Base-by-base conservation (phyloP, 208 protist genomes). In the Acanthamoeba sp. region DNA sequence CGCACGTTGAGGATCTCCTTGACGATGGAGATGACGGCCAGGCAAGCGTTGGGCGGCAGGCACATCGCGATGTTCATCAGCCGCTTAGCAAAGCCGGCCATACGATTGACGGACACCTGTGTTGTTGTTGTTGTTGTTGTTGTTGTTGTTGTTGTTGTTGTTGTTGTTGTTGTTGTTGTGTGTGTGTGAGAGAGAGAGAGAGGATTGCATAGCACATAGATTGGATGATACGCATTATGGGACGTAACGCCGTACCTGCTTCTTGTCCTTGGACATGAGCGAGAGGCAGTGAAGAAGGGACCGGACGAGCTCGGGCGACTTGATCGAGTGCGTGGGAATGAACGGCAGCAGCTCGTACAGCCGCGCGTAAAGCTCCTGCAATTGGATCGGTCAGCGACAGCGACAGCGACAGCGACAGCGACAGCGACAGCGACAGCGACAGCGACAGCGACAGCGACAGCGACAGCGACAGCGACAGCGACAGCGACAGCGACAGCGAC, bases 61-160 rank as follows among this genome's bases (percentile, higher is more conserved):
- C 32, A 76, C 7, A 94, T 36, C 0, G 76, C 50, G 16, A 96
- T 62, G 0, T 40, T 96, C 10, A 73, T 36, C 24, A 96, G 42
- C 29, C 95, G 71, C 64, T 96, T 96, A n/a, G 95, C 89, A 71
- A 95, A 96, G 12, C 90, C 71, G 5, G 95, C 95, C 69, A 96
- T 82, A 62, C 95, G 40, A 29, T 95, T 91, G 7, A 96, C 45
- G 5, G 95, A 89, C 55, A 92, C 76, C 78, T 96, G 87, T 6
- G n/a, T 6, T 27, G 22, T n/a, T n/a, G n/a, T n/a, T n/a, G n/a
- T n/a, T n/a, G n/a, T n/a, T n/a, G n/a, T n/a, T n/a, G n/a, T n/a
- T n/a, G n/a, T n/a, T n/a, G n/a, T n/a, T n/a, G n/a, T n/a, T n/a
- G n/a, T n/a, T n/a, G n/a, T n/a, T n/a, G n/a, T n/a, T n/a, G n/a